Conservation (phyloP, 192 early-diverging fungal genomes). For the Backusella parvicylindrica region DNA sequence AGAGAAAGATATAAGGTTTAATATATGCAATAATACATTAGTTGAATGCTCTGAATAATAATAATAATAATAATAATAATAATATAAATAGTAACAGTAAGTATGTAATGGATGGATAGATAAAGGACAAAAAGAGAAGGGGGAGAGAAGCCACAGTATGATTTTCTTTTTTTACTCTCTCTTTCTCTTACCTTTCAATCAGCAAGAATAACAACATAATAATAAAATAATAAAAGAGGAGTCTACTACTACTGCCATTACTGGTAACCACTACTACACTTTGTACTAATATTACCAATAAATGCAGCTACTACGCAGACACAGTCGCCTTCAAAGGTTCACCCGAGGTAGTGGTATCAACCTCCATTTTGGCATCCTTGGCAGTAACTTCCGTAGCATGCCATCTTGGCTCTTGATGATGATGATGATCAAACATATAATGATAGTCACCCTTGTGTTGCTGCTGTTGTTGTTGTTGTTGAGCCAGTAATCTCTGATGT, state of each 20-base stretch:
- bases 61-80: not conserved
- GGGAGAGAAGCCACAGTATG: no score
- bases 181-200: no score
- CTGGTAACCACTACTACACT: not conserved
- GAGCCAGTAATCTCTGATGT: not conserved
- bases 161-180: no score
- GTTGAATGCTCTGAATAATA: not conserved
- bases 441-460: not conserved
- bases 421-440: constrained; percentile 5
- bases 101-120: not conserved
- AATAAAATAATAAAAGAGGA: no score
- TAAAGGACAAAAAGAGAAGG: not conserved
- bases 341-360: not conserved
- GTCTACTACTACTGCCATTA: not conserved
- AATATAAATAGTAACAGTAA: not conserved
- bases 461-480: not conserved
- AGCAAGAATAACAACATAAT: no score
- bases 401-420: not conserved
- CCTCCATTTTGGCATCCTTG: not conserved
- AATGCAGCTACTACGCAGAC: not conserved
- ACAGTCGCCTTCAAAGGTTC: constrained; percentile 7
- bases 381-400: not conserved
- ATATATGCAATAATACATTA: not conserved
- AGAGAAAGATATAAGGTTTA: not conserved
- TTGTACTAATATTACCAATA: not conserved